Percentiles rank a stretch among this genome's conserved stretches.
phyloP scores from a whole-genome alignment of 116 monocot genomes.

The Papilionanthe hybrid region DNA sequence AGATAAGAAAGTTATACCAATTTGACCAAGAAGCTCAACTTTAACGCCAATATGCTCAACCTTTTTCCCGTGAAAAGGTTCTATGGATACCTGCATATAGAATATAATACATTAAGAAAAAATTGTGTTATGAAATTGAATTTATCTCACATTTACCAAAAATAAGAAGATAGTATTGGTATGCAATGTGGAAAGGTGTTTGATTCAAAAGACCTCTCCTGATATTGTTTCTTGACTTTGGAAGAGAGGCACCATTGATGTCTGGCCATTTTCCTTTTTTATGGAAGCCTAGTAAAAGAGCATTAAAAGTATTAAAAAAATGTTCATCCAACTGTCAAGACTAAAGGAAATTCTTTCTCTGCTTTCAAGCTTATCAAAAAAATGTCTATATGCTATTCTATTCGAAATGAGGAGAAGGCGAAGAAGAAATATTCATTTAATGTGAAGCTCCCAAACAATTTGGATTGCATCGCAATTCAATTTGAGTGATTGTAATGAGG shows the following conservation, averaged over 20 bases:
- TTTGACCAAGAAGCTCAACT: slow-evolving; percentile 95
- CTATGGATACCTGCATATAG: slow-evolving; percentile 62
- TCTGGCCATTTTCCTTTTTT: slow-evolving; percentile 92
- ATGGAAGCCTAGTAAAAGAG: slow-evolving; percentile 56
- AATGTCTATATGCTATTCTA: background rate
- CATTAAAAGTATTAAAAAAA: background rate
- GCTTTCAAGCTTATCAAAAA: slow-evolving; percentile 1
- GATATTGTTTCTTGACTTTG: slow-evolving; percentile 85
- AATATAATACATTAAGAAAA: background rate
- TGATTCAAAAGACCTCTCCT: slow-evolving; percentile 61
- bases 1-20: slow-evolving; percentile 45
- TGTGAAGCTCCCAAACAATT: background rate
- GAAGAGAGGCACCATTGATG: slow-evolving; percentile 74
- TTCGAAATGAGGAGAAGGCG: background rate
- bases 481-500: background rate
- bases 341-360: background rate
- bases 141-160: background rate
- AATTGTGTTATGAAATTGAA: background rate
- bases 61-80: slow-evolving; percentile 83
- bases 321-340: background rate
- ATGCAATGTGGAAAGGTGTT: background rate
- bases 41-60: slow-evolving; percentile 93
- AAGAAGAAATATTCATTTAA: background rate
- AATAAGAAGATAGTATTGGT: background rate
- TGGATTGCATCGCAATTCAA: background rate